These are phyloP conservation scores for Hyaloscypha hepaticicola DNA, from an alignment of 495 filamentous ascomycete species.

Conservation along the genomic window DNA sequence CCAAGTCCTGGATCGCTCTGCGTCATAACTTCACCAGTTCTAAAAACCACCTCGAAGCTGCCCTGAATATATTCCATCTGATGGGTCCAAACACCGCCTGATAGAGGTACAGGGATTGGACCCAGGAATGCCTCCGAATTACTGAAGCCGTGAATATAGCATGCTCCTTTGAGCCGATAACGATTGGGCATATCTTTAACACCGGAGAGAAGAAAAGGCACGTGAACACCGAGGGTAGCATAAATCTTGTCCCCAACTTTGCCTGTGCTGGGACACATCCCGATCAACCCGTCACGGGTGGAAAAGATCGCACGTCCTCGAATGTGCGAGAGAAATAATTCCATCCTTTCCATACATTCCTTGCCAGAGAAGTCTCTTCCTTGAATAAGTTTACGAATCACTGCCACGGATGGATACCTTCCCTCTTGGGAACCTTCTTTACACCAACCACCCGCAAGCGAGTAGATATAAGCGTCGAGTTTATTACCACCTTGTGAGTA, in stretches of 20 bases:
- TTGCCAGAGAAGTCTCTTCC: neutral
- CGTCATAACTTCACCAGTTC: neutral
- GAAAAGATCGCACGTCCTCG: neutral
- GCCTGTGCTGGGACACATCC: neutral
- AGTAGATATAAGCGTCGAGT: neutral
- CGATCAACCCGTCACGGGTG: neutral
- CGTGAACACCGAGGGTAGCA: neutral
- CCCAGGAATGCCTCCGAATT: neutral
- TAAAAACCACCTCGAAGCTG: neutral
- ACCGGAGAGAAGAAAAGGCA: neutral
- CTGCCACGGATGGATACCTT: neutral
- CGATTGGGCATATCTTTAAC: neutral
- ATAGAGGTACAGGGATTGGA: neutral
- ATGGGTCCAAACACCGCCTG: neutral
- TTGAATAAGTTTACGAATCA: neutral
- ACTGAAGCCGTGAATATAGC: neutral
- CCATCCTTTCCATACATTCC: neutral
- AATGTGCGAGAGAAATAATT: neutral
- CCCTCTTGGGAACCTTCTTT: neutral
- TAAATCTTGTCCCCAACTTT: neutral
- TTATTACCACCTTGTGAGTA: neutral
- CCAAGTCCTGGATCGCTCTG: neutral
- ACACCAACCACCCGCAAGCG: neutral
- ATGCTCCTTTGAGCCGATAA: neutral
- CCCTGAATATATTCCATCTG: neutral